A percentile compares a stretch with the other conserved stretches of the same genome.
These are phyloP conservation scores for Brassica nigra DNA, from an alignment of 345 rosid species.

Conservation along the genomic window DNA sequence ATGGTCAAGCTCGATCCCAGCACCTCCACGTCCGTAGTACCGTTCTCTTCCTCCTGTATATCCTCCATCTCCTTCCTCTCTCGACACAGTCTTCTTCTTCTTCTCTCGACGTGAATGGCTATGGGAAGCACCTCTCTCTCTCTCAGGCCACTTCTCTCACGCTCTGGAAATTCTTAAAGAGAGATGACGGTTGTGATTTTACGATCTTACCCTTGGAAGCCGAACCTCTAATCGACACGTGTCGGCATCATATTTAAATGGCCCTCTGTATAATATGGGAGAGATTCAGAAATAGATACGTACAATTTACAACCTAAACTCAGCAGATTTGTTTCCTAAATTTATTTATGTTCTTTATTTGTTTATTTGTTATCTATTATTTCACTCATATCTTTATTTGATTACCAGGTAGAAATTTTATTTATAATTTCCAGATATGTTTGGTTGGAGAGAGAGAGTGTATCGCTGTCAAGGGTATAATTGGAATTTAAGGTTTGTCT, in stretches of 20 bases:
- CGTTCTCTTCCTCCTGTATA: constrained; percentile 54
- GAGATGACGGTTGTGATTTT: neutral
- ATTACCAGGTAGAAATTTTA: neutral
- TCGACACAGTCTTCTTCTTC: constrained; percentile 32
- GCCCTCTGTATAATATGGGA: constrained; percentile 15
- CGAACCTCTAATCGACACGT: constrained; percentile 23
- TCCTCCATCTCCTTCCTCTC: constrained; percentile 46
- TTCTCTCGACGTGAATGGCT: constrained; percentile 29
- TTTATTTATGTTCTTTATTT: neutral
- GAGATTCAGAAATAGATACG: constrained; percentile 11
- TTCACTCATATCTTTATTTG: neutral
- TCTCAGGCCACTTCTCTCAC: constrained; percentile 10
- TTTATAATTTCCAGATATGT: constrained; percentile 21
- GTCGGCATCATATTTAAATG: constrained; percentile 6
- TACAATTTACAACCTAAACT: neutral
- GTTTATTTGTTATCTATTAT: neutral
- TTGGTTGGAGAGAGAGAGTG: constrained; percentile 23
- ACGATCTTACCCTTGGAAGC: constrained; percentile 17
- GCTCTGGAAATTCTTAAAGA: constrained; percentile 23
- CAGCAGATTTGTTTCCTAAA: neutral
- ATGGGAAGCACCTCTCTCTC: constrained; percentile 31
- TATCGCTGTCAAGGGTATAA: constrained; percentile 19
- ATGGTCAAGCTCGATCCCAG: constrained; percentile 88
- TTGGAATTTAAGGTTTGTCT: constrained; percentile 15
- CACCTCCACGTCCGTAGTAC: constrained; percentile 55